These are phyloP conservation scores for Trichoderma simmonsii DNA, from an alignment of 2,329 filamentous ascomycete genomes.

Conservation along the genomic window DNA sequence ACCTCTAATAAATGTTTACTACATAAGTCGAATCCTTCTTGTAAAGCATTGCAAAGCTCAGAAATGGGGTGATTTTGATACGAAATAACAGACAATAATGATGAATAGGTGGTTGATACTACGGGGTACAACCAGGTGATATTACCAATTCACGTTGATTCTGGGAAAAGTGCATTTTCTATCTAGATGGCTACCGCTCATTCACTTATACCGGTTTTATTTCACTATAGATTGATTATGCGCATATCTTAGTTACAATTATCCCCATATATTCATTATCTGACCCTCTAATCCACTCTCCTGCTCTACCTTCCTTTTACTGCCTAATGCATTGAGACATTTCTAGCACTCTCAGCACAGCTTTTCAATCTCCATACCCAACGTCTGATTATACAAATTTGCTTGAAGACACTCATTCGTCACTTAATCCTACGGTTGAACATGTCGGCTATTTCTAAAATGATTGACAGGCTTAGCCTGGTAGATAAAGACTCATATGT, in stretches of 20 bases:
- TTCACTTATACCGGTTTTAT: not conserved
- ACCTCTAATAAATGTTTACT: not conserved
- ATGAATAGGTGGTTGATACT: not conserved
- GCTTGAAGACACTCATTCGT: not conserved
- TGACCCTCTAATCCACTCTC: no score
- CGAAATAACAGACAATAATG: not conserved
- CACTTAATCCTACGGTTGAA: not conserved
- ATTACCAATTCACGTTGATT: not conserved
- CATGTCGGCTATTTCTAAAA: not conserved
- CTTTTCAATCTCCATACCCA: not conserved
- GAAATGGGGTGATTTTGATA: not conserved
- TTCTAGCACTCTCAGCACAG: not conserved
- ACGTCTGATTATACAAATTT: not conserved
- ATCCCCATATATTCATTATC: not conserved
- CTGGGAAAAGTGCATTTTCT: not conserved
- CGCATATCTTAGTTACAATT: not conserved
- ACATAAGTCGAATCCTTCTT: not conserved
- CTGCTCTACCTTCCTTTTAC: not conserved
- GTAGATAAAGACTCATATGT: no score
- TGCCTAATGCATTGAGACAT: not conserved
- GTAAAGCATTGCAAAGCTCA: not conserved
- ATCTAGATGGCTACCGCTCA: not conserved
- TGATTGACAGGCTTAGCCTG: no score
- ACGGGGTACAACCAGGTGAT: not conserved
- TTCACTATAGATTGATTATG: not conserved